phyloP scores from a whole-genome alignment of 495 filamentous ascomycete genomes.

The Hapsidospora chrysogenum region DNA sequence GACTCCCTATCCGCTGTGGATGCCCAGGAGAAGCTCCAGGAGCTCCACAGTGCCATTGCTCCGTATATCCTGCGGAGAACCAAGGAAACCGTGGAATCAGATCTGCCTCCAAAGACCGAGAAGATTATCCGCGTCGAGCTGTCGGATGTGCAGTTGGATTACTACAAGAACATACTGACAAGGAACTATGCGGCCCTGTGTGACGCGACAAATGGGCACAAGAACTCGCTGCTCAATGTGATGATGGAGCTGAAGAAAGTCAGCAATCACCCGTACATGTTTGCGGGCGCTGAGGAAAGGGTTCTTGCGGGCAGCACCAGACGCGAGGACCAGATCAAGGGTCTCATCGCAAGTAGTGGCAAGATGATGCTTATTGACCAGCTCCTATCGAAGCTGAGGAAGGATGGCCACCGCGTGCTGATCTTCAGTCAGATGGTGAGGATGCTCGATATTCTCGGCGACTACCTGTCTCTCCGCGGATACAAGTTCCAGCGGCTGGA shows the following conservation, averaged over 20 bases:
- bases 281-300: slow-evolving; percentile 77
- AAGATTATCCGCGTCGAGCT: slow-evolving; percentile 97
- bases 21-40: slow-evolving; percentile 31
- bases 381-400: slow-evolving; percentile 75
- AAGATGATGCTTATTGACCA: slow-evolving; percentile 99
- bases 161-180: slow-evolving; percentile 97
- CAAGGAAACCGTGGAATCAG: slow-evolving; percentile 91
- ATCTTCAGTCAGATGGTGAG: slow-evolving; percentile 99
- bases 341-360: slow-evolving; percentile 85
- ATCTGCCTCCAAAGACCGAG: slow-evolving; percentile 89
- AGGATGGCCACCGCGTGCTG: slow-evolving; percentile 83
- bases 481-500: slow-evolving; percentile 89
- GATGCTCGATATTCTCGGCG: slow-evolving; percentile 89
- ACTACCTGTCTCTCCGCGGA: slow-evolving; percentile 78
- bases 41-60: slow-evolving; percentile 58
- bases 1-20: slow-evolving; percentile 35
- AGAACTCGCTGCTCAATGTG: slow-evolving; percentile 92
- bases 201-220: slow-evolving; percentile 70
- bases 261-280: slow-evolving; percentile 97
- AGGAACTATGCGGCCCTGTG: slow-evolving; percentile 92
- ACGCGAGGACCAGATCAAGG: slow-evolving; percentile 76
- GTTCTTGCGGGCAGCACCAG: slow-evolving; percentile 59
- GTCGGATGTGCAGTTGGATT: slow-evolving; percentile 88
- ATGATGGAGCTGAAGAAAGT: slow-evolving; percentile 99
- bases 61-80: slow-evolving; percentile 94